Conservation (phyloP, 2,329 filamentous ascomycete species). For the Amylocarpus encephaloides region DNA sequence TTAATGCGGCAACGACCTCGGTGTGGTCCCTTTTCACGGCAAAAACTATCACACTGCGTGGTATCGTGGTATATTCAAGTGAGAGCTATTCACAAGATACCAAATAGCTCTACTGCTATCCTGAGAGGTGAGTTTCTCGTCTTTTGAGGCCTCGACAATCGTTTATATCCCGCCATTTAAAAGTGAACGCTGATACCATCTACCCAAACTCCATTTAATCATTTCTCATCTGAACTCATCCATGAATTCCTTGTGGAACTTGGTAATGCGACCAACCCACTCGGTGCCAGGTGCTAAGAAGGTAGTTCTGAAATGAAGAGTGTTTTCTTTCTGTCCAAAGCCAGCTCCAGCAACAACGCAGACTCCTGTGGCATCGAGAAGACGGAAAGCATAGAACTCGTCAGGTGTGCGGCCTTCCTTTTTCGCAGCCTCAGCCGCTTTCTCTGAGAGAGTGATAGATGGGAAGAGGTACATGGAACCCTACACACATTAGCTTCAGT, state of each 20-base stretch:
- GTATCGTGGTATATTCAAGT: no score
- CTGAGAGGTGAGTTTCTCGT: no score
- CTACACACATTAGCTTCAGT: constrained; percentile 36
- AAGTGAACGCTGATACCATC: not conserved
- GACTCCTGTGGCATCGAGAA: constrained; percentile 90
- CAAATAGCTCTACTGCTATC: no score
- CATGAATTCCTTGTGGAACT: constrained; percentile 92
- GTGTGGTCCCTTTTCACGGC: no score
- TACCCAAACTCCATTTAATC: constrained; percentile 3
- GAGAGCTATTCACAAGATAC: no score
- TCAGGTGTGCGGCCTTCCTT: constrained; percentile 71
- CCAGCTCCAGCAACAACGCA: constrained; percentile 90
- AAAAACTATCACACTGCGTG: no score
- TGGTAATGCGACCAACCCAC: constrained; percentile 80
- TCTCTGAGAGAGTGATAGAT: constrained; percentile 71
- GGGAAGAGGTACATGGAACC: constrained; percentile 99
- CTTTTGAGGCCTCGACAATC: no score
- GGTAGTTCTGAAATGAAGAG: constrained; percentile 90
- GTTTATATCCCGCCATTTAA: no score
- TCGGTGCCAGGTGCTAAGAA: constrained; percentile 95
- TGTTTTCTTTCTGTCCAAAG: constrained; percentile 89
- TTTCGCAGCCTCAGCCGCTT: constrained; percentile 70
- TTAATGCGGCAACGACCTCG: no score
- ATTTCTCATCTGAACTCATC: constrained; percentile 56
- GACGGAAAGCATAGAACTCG: constrained; percentile 87